These are phyloP conservation scores for Saccharum hybrid DNA, from an alignment of 202 grass and related monocot genomes.

Conservation along the genomic window DNA sequence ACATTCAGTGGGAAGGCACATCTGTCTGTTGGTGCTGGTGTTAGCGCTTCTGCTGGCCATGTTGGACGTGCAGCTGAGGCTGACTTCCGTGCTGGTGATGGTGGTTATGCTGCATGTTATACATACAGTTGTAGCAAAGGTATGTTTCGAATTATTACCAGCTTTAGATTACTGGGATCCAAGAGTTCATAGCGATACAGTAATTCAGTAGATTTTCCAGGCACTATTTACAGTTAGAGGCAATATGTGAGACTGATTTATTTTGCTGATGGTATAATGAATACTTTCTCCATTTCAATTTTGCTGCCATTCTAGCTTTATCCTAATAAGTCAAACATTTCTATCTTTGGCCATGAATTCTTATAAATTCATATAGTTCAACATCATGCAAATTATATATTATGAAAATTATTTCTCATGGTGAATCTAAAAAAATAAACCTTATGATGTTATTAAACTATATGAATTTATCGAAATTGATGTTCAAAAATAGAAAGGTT, in stretches of 20 bases:
- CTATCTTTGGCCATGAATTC: not conserved
- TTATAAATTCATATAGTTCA: not conserved
- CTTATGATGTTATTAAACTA: not conserved
- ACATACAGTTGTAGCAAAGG: conserved; percentile 95
- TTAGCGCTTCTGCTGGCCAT: conserved; percentile 71
- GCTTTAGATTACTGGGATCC: not conserved
- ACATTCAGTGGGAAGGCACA: conserved; percentile 81
- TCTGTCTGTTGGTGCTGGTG: conserved; percentile 78
- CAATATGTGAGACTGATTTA: not conserved
- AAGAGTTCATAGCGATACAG: not conserved
- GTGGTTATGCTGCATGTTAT: conserved; percentile 81
- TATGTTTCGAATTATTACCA: conserved; percentile 30
- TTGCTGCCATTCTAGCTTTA: not conserved
- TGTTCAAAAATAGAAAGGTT: not conserved
- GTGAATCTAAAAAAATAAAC: not conserved
- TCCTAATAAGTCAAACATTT: not conserved
- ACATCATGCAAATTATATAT: not conserved
- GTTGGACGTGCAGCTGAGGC: conserved; percentile 76
- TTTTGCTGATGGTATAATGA: conserved; percentile 12
- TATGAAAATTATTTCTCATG: not conserved
- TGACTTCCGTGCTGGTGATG: conserved; percentile 76
- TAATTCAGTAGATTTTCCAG: not conserved
- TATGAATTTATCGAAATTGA: not conserved
- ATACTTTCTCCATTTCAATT: not conserved
- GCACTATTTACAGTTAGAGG: not conserved